Evolutionary conservation across 2,329 filamentous ascomycete genomes (phyloP), one percentile per base, ranked within the genome.

Genomic region (Fusarium brevicatenulatum): DNA sequence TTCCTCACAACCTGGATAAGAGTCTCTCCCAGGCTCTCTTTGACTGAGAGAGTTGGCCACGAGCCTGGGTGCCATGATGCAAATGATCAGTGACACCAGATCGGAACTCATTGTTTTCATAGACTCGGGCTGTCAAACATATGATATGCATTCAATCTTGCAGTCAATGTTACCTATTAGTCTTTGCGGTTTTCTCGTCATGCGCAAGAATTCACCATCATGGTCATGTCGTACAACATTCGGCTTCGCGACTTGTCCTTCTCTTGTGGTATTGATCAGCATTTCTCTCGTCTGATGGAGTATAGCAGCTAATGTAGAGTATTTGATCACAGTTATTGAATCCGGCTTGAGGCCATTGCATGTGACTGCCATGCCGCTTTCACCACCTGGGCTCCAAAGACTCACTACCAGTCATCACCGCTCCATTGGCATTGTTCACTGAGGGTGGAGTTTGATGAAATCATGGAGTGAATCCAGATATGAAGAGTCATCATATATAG

Each of bases 121-220:
- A 18, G 4, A 19, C 1, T 34, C 4, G 2, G 2, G 5, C 7
- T 34, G 4, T 7, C 2, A 23, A 9, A 19, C 30, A 7, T 5
- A 19, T 3, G 2, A 7, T 19, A 13, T 23, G 0, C 4, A 23
- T 3, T 13, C 0, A 5, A 3, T 19, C 2, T 34, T 23, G 0
- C 4, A 23, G 4, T 13, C 0, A 5, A 3, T 19, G 1, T 34
- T 23, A 6, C 10, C 15, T 19, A 13, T 13, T 7, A 23, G 5
- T 8, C 0, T 19, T 34, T 13, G 8, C 4, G 15, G 4, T 8
- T 19, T 50, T 23, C 30, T 18, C 21, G 7, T 9, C 21, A 7
- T 50, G 21, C 10, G 11, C 8, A 19, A 23, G 30, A 19, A 23
- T 34, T 32, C 21, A 23, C 21, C 7, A 13, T 13, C 5, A 16